Percentiles rank a stretch among this genome's conserved stretches.
phyloP scores from a whole-genome alignment of 257 asterid species.

The Nicotiana obtusifolia region DNA sequence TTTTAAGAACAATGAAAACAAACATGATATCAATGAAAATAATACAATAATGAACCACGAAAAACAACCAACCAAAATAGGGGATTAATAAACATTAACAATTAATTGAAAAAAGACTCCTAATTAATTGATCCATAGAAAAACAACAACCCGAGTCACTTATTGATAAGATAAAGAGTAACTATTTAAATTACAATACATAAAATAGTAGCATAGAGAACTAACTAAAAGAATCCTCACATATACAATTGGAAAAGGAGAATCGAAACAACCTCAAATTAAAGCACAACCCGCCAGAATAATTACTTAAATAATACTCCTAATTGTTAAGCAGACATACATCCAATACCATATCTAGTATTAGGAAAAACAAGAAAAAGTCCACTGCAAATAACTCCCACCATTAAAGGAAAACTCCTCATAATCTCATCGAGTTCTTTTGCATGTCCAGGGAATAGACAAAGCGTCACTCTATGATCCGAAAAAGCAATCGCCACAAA shows the following conservation, averaged over 20 bases:
- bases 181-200: neutral
- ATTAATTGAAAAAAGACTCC: too few relatives aligned
- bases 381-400: conserved; percentile 77
- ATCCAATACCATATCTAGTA: conserved; percentile 77
- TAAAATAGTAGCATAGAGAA: neutral
- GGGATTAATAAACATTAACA: too few relatives aligned
- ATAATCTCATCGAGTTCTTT: conserved; percentile 72
- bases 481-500: conserved; percentile 73
- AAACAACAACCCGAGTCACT: neutral
- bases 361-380: conserved; percentile 86
- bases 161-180: neutral
- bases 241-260: neutral
- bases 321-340: conserved; percentile 42
- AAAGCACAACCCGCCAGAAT: neutral
- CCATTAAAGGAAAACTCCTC: conserved; percentile 91
- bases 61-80: too few relatives aligned
- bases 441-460: conserved; percentile 69
- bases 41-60: too few relatives aligned
- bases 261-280: neutral
- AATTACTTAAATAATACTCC: neutral
- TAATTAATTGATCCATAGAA: too few relatives aligned
- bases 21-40: too few relatives aligned
- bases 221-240: neutral
- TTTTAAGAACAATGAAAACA: too few relatives aligned
- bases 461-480: conserved; percentile 77